Evolutionary conservation across 306 rosid species (phyloP).

Genomic region (Biancaea sappan): DNA sequence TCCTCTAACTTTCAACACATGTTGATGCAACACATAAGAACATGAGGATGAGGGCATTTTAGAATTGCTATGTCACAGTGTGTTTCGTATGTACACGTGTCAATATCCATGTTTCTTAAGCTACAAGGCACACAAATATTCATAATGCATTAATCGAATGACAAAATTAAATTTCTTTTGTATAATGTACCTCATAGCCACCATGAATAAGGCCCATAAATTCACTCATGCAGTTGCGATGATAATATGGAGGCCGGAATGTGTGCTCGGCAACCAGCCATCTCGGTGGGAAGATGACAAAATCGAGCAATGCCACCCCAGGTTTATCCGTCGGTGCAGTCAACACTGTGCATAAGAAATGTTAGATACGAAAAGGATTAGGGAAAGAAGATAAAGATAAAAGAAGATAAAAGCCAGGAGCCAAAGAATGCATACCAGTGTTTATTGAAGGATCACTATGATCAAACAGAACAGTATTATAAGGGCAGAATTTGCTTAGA

Average conservation of each 20-base stretch:
- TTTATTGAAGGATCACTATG: slow-evolving; percentile 93
- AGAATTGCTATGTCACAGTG: neutral
- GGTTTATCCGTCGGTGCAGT: slow-evolving; percentile 93
- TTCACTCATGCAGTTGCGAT: slow-evolving; percentile 98
- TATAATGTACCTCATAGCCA: slow-evolving; percentile 72
- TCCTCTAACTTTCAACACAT: neutral
- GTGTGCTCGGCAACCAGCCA: slow-evolving; percentile 98
- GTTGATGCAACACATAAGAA: too few species aligned
- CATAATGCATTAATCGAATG: neutral
- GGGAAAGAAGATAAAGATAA: neutral
- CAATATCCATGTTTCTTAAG: neutral
- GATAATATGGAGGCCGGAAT: slow-evolving; percentile 97
- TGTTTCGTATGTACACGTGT: neutral
- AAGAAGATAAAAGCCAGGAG: neutral
- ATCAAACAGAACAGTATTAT: slow-evolving; percentile 82
- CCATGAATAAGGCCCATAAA: slow-evolving; percentile 97
- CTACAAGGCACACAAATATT: neutral
- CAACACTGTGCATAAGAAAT: slow-evolving; percentile 56
- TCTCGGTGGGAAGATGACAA: slow-evolving; percentile 90
- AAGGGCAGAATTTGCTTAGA: slow-evolving; percentile 89
- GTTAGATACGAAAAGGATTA: neutral
- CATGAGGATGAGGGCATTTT: neutral
- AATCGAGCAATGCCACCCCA: slow-evolving; percentile 93
- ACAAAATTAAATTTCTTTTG: slow-evolving; percentile 2
- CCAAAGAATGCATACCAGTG: slow-evolving; percentile 59